Percentiles rank a stretch among this genome's conserved stretches.
Conservation (phyloP, 2,329 filamentous ascomycete species). For the Aureobasidium sp. region DNA sequence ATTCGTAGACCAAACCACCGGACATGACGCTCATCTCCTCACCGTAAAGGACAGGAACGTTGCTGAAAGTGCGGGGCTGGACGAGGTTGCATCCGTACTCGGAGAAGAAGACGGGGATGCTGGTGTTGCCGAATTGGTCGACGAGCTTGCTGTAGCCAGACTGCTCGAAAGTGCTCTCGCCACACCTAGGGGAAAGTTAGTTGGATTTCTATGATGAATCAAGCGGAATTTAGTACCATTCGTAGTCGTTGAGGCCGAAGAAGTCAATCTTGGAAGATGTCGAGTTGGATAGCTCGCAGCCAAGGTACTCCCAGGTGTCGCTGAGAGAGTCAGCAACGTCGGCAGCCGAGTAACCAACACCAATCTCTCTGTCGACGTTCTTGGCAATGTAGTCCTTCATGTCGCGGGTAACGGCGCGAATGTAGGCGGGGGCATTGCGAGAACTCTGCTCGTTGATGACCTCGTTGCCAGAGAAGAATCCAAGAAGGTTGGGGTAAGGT, state of each 20-base stretch:
- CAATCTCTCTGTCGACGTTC: conserved; percentile 48
- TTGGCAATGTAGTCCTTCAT: conserved; percentile 59
- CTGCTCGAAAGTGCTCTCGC: conserved; percentile 51
- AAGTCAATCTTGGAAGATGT: conserved; percentile 46
- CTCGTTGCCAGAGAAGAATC: conserved; percentile 60
- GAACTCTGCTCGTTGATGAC: conserved; percentile 45
- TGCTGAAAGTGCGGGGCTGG: conserved; percentile 24
- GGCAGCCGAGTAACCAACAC: conserved; percentile 62
- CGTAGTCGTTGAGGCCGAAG: conserved; percentile 65
- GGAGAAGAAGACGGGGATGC: conserved; percentile 67
- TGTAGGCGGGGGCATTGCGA: conserved; percentile 45
- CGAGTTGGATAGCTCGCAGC: conserved; percentile 48
- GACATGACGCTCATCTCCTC: conserved; percentile 58
- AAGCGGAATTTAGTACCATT: no score
- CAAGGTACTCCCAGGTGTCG: conserved; percentile 68
- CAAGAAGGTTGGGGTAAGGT: conserved; percentile 54
- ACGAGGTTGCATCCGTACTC: conserved; percentile 40
- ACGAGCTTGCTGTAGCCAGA: conserved; percentile 53
- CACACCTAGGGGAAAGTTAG: conserved; percentile 40
- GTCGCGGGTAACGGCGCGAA: conserved; percentile 55
- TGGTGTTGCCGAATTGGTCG: conserved; percentile 50
- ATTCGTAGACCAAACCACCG: conserved; percentile 71
- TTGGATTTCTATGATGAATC: no score
- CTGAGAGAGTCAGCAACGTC: conserved; percentile 65
- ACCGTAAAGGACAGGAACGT: conserved; percentile 61